These are phyloP conservation scores for Jimgerdemannia flammicorona DNA, from an alignment of 192 early-diverging fungal species.

Conservation along the genomic window DNA sequence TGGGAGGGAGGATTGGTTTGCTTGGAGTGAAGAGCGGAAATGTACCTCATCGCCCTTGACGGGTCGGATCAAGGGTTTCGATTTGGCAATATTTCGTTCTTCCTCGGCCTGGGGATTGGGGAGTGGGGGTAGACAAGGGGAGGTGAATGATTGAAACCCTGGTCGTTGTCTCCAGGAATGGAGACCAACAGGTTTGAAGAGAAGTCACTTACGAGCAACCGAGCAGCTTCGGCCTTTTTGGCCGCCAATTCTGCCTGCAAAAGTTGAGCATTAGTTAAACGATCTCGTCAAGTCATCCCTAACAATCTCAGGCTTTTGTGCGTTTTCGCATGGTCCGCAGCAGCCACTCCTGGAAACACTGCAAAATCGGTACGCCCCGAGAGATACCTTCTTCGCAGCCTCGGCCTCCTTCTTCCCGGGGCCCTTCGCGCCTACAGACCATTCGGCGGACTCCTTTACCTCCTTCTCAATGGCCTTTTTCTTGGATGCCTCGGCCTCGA, in stretches of 20 bases:
- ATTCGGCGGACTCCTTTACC: slow-evolving; percentile 51
- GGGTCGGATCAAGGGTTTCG: slow-evolving; percentile 32
- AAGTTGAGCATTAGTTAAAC: slow-evolving; percentile 2
- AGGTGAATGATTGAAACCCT: too few relatives aligned
- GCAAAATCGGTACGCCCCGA: background rate
- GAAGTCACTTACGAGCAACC: slow-evolving; percentile 31
- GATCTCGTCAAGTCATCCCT: background rate
- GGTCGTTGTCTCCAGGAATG: too few relatives aligned
- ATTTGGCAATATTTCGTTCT: slow-evolving; percentile 43
- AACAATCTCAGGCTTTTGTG: background rate
- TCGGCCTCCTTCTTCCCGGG: slow-evolving; percentile 60
- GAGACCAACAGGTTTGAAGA: too few relatives aligned
- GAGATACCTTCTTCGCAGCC: slow-evolving; percentile 44
- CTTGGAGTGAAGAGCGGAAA: background rate
- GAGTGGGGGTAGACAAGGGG: too few relatives aligned
- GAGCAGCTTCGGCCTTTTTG: slow-evolving; percentile 49
- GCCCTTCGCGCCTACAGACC: slow-evolving; percentile 66
- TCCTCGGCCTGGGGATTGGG: slow-evolving; percentile 45
- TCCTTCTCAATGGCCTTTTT: slow-evolving; percentile 51
- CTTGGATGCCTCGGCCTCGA: slow-evolving; percentile 55
- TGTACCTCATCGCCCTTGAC: slow-evolving; percentile 46
- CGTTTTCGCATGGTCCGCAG: background rate
- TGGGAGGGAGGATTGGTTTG: background rate
- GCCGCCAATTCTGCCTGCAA: slow-evolving; percentile 41
- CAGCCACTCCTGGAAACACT: too few relatives aligned